Evolutionary conservation across 2,329 filamentous ascomycete genomes (phyloP), one percentile per base, ranked within the genome.

Genomic region (Chalaropsis ovoidea): DNA sequence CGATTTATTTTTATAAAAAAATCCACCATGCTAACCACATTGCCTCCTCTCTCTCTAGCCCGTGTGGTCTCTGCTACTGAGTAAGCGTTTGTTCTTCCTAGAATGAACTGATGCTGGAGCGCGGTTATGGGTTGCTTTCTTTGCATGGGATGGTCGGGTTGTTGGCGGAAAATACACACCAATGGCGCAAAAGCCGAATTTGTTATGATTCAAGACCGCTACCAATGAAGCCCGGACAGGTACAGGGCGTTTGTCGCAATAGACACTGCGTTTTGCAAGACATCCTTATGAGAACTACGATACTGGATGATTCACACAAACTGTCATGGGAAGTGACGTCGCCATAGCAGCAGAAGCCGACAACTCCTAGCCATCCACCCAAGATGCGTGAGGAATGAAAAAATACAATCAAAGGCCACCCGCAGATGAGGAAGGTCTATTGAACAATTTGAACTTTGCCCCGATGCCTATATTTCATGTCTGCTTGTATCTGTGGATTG

Each of bases 161-260:
- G 60, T 63, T 61, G 45, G 64, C 66, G 63, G 66, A 67, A 67
- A 67, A 67, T 67, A 67, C 60, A 63, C 54, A 63, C 54, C 52
- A 62, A 65, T 67, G 66, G 66, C 66, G 62, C 63, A 67, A 67
- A 67, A 67, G 66, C 63, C 66, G 24, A 27, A 67, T 45, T 67
- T 65, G 61, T 67, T 60, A 63, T 67, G 60, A 65, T 63, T 61
- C 43, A 63, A 45, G 58, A 61, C 63, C 66, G 63, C 64, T 63
- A 61, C 60, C 61, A 42, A 62, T 35, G 65, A 63, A 65, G 43
- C 63, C 42, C 43, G 52, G 66, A 61, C 63, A 65, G 52, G 63
- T 61, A 54, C 56, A 31, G 61, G 61, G 49, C 49, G 41, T 67
- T 65, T 66, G 61, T 52, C 65, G 65, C 17, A 67, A 67, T 67